Evolutionary conservation across 805 yeast species (phyloP), one percentile per base, ranked within the genome.

Genomic region (Saccharomycopsis microspora): DNA sequence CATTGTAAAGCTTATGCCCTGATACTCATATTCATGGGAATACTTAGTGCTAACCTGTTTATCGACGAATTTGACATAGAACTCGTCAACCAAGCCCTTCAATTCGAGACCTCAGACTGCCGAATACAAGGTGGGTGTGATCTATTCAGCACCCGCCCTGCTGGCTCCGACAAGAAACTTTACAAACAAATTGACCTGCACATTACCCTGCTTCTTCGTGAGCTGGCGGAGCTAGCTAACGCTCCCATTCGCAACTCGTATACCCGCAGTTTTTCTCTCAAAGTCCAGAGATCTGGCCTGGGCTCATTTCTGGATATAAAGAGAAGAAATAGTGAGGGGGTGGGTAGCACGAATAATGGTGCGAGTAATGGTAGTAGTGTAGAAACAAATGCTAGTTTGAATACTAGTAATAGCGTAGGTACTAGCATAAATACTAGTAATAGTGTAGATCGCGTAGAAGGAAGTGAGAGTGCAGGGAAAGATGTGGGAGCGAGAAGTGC

Each of bases 1-100:
- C n/a, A 34, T n/a, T 34, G n/a, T n/a, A n/a, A n/a, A n/a, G n/a
- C n/a, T n/a, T n/a, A 9, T 8, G n/a, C n/a, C n/a, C 2, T 34
- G 36, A 34, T 8, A n/a, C 10, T 34, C 10, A n/a, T 34, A 1
- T 3, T n/a, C 36, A 34, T n/a, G 10, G n/a, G 10, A 8, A 9
- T 34, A 8, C 8, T 34, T 34, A 34, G 36, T 34, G 36, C n/a
- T 34, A 9, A 35, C 9, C 31, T 88, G 90, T 93, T 86, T 65
- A 82, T 93, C 51, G 97, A 93, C 62, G 93, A 84, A 59, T 82
- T 87, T 38, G 96, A 89, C 58, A 80, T 93, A n/a, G 97, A 88
- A 63, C 73, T 83, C 56, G 83, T 93, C 37, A 88, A 88, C 60
- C 94, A 88, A 59, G 84, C 86, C 47, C 75, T 93, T 48, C 79